Percentiles rank a stretch among this genome's conserved stretches.
These are phyloP conservation scores for Eucalyptus polybractea DNA, from an alignment of 345 rosid species.

Conservation along the genomic window DNA sequence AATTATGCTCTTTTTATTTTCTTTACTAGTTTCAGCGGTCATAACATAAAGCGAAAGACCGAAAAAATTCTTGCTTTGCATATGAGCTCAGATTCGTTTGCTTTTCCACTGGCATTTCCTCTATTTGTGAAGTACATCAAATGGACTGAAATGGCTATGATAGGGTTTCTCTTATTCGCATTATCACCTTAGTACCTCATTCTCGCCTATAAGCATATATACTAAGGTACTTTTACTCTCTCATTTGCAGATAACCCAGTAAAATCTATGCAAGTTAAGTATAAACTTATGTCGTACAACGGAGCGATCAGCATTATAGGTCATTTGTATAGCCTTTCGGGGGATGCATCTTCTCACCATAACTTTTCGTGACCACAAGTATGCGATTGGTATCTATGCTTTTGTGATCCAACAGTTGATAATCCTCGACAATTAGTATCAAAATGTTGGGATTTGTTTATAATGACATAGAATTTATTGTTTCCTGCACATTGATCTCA, in stretches of 20 bases:
- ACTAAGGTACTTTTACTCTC: not conserved
- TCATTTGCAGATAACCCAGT: not conserved
- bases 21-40: not conserved
- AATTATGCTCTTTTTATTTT: not conserved
- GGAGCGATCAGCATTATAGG: not conserved
- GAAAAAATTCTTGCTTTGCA: not conserved
- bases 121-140: not conserved
- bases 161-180: not conserved
- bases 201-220: not conserved
- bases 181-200: not conserved
- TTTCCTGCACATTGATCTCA: not conserved
- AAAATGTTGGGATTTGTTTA: not conserved
- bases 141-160: not conserved
- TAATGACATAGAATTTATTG: not conserved
- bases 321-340: not conserved
- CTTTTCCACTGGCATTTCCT: not conserved
- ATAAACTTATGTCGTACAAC: too few species aligned
- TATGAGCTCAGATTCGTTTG: not conserved
- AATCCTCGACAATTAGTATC: not conserved
- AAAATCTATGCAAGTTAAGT: not conserved
- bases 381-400: not conserved
- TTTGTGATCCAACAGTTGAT: not conserved
- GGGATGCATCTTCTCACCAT: not conserved
- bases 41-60: not conserved
- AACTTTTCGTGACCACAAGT: not conserved